phyloP scores from a whole-genome alignment of 1,284 basidiomycete genomes.

The Puccinia novopanici region DNA sequence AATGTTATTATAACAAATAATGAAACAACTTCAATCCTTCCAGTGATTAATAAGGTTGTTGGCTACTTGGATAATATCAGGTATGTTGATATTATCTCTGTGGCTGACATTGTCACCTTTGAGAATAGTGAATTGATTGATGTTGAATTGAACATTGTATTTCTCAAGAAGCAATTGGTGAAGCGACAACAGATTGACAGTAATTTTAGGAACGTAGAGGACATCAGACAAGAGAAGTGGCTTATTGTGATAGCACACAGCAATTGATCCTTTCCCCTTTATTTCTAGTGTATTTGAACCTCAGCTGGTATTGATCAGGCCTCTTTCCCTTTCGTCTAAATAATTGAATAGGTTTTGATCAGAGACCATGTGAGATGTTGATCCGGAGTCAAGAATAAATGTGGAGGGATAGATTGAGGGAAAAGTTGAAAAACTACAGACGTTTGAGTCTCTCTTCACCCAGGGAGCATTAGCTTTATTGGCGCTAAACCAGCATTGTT shows the following conservation, averaged over 20 bases:
- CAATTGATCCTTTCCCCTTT: not conserved
- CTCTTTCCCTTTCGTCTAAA: too few species aligned
- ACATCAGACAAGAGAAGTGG: not conserved
- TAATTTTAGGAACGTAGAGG: slow-evolving; percentile 1
- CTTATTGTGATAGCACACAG: not conserved
- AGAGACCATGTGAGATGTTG: not conserved
- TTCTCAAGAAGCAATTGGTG: not conserved
- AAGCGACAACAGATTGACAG: not conserved
- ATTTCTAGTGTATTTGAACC: not conserved
- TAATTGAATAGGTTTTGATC: too few species aligned
- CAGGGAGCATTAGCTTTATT: not conserved
- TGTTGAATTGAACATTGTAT: not conserved
- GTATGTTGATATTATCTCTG: too few species aligned
- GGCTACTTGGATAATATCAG: too few species aligned
- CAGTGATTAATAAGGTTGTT: too few species aligned
- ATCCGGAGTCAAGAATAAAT: slow-evolving; percentile 5
- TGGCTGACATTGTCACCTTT: too few species aligned
- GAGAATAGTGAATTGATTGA: too few species aligned
- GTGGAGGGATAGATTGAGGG: not conserved
- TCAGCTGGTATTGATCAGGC: too few species aligned
- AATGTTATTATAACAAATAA: not conserved
- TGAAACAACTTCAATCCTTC: too few species aligned
- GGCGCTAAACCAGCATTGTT: not conserved
- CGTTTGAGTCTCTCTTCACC: not conserved
- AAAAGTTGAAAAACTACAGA: slow-evolving; percentile 18